phyloP scores from a whole-genome alignment of 2,329 filamentous ascomycete genomes.

The Colletotrichum incanum region DNA sequence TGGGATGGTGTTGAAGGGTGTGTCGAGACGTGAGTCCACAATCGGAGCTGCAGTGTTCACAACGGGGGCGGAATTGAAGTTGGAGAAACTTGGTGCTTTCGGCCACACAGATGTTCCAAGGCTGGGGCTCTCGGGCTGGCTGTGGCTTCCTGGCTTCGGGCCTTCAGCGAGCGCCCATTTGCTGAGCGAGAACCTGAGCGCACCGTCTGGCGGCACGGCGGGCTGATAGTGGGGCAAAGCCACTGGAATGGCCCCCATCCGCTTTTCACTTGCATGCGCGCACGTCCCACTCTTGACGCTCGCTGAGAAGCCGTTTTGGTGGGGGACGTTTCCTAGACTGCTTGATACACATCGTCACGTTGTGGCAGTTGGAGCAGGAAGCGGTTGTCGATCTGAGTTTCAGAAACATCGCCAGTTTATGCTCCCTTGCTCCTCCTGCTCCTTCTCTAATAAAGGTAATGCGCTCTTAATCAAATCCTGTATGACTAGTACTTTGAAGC shows the following conservation, averaged over 20 bases:
- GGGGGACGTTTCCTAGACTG: not conserved
- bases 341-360: not conserved
- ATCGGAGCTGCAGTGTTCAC: conserved; percentile 37
- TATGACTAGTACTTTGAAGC: not conserved
- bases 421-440: not conserved
- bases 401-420: not conserved
- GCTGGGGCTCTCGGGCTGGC: conserved; percentile 13
- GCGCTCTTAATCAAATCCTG: not conserved
- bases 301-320: not conserved
- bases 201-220: conserved; percentile 1
- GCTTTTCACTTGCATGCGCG: conserved; percentile 5
- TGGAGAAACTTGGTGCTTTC: conserved; percentile 25
- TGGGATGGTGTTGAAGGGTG: conserved; percentile 23
- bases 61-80: conserved; percentile 12
- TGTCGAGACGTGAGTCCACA: conserved; percentile 35
- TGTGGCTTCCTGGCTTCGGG: not conserved
- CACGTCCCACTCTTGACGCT: conserved; percentile 1
- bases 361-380: not conserved
- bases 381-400: no score
- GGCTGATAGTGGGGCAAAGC: conserved; percentile 12
- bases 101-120: conserved; percentile 40
- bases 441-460: not conserved
- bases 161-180: conserved; percentile 2
- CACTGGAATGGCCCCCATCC: conserved; percentile 11
- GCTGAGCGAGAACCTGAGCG: not conserved